Base-by-base conservation (phyloP, 2,329 filamentous ascomycete species). In the Fusarium sp. region DNA sequence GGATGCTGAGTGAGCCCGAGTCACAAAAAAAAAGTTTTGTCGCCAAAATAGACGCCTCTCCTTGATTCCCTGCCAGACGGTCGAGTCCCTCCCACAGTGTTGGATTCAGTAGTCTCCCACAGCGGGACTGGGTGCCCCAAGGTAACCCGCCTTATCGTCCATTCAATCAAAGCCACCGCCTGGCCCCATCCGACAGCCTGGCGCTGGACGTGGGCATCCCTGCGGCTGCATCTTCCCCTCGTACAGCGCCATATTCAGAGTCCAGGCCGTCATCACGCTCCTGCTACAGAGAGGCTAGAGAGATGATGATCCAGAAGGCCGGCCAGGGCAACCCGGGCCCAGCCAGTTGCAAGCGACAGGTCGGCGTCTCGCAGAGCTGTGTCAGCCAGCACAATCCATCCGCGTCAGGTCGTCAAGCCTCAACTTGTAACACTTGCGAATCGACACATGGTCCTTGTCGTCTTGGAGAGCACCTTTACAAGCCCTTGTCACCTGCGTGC, bases 81-180 rank as follows among this genome's bases (percentile, higher is more conserved):
- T 48, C 65, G 50, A 72, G 59, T 65, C 64, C 54, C 54, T 56
- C 67, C 45, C 30, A 74, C 68, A 71, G 68, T 74, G 59, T 52
- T 64, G 65, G 61, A 50, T 64, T 32, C 27, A 62, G 62, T 27
- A 65, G 64, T 65, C 41, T 50, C 65, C 60, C 16, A 52, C 58
- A 72, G 67, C 68, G 60, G 64, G 74, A 74, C 72, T 63, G 39
- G 71, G 45, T 68, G 61, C 52, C 52, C 30, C 52, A 48, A 48
- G 43, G 43, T 60, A 66, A 72, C 48, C 69, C 63, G 60, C 32
- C 59, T 75, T 64, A 73, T 78, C 64, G 39, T 70, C 75, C 67
- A 78, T 70, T 77, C 74, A 78, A 76, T 74, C 75, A 73, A 78
- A 78, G 77, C 77, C 77, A 78, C 77, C 75, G 71, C 73, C 73